Evolutionary conservation across 148 eudicot genomes (phyloP).

Genomic region (Mesembryanthemum crystallinum): DNA sequence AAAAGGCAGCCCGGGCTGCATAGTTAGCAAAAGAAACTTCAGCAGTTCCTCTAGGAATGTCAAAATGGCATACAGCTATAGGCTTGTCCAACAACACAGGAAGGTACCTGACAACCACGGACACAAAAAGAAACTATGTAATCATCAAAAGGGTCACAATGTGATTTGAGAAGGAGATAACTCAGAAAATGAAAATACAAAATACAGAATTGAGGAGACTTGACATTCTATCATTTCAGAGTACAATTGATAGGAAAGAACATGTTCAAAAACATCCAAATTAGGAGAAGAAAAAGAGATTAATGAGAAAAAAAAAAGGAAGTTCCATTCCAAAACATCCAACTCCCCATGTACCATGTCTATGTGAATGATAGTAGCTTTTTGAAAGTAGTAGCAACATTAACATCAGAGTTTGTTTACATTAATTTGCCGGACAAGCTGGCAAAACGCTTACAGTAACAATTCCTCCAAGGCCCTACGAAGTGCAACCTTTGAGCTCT

Average conservation of each 20-base stretch:
- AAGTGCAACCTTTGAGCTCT: conserved; percentile 94
- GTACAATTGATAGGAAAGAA: conserved; percentile 2
- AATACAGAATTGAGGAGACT: neutral
- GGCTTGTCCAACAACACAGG: conserved; percentile 78
- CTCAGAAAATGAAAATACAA: neutral
- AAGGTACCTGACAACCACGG: conserved; percentile 73
- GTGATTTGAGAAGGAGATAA: neutral
- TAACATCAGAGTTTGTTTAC: conserved; percentile 28
- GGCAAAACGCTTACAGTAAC: conserved; percentile 79
- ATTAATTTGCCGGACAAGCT: conserved; percentile 36
- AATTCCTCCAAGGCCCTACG: conserved; percentile 95
- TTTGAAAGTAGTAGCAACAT: conserved; percentile 31
- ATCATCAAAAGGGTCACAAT: neutral
- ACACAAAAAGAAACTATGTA: conserved; percentile 76
- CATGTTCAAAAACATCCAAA: neutral
- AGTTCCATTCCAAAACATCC: neutral
- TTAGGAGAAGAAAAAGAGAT: neutral
- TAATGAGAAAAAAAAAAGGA: neutral
- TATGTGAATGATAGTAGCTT: conserved; percentile 61
- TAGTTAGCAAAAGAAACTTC: conserved; percentile 96
- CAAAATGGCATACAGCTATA: conserved; percentile 97
- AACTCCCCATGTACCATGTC: conserved; percentile 69
- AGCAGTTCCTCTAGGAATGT: conserved; percentile 90
- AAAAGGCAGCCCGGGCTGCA: conserved; percentile 97
- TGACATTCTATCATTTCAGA: neutral